phyloP scores from a whole-genome alignment of 495 filamentous ascomycete genomes.

The Neurospora sublineolata region DNA sequence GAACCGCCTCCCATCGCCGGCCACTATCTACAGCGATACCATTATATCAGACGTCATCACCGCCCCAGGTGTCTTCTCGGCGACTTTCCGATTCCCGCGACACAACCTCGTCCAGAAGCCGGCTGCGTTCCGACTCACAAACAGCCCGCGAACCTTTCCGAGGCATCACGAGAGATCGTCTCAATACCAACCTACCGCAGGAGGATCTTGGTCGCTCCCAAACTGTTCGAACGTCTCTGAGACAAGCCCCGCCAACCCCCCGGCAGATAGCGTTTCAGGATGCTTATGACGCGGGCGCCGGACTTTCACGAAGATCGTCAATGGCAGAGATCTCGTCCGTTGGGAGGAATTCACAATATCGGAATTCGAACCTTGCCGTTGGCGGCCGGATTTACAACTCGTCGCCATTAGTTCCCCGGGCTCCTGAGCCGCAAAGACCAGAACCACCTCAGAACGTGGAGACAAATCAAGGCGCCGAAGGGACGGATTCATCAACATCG shows the following conservation, averaged over 20 bases:
- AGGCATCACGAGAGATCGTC: background rate
- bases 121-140: conserved; percentile 20
- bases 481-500: conserved; percentile 73
- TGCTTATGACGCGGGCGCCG: conserved; percentile 26
- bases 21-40: conserved; percentile 34
- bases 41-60: conserved; percentile 26
- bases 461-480: conserved; percentile 34
- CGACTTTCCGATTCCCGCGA: conserved; percentile 39
- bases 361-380: conserved; percentile 46
- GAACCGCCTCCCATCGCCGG: conserved; percentile 26
- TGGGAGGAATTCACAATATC: conserved; percentile 33
- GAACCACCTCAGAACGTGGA: conserved; percentile 23
- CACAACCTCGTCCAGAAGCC: conserved; percentile 16
- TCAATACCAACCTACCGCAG: background rate
- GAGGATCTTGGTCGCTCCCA: conserved; percentile 14
- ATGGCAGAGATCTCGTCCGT: conserved; percentile 1
- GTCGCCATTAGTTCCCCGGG: conserved; percentile 44
- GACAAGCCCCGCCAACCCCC: conserved; percentile 33
- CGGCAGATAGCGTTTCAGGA: conserved; percentile 32
- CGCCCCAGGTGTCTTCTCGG: conserved; percentile 22
- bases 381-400: conserved; percentile 41
- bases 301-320: background rate
- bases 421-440: conserved; percentile 23
- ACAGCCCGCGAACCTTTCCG: conserved; percentile 13
- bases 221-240: conserved; percentile 10